Evolutionary conservation across 208 protist species (phyloP).

Genomic region (Crithidia acanthocephali): DNA sequence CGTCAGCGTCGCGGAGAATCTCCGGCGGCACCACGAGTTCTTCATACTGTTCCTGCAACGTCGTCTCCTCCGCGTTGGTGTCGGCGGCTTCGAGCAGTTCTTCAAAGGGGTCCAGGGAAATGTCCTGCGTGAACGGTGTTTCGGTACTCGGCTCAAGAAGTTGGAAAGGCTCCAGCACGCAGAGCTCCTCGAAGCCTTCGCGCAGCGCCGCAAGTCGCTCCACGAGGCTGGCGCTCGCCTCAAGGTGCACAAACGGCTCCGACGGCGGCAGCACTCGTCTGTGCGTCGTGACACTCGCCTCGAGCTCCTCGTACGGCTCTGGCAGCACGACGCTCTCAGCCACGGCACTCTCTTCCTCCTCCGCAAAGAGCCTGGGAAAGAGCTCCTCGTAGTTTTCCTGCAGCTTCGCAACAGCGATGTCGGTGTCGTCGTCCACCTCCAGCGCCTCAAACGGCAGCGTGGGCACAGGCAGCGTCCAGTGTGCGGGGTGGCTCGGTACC

Average conservation of each 20-base stretch:
- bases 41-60: conserved; percentile 1
- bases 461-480: neutral
- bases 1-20: neutral
- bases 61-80: neutral
- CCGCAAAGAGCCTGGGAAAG: neutral
- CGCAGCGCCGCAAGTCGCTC: neutral
- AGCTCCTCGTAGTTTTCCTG: conserved; percentile 10
- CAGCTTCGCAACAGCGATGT: neutral
- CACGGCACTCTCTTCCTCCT: neutral
- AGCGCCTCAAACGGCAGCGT: conserved; percentile 5
- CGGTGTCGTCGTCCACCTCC: neutral
- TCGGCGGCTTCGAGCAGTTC: neutral
- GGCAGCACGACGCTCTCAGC: neutral
- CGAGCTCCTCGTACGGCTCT: conserved; percentile 12
- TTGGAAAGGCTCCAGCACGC: neutral
- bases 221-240: neutral
- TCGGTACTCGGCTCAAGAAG: neutral
- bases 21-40: conserved; percentile 4
- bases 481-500: neutral
- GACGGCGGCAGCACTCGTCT: neutral
- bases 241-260: conserved; percentile 5
- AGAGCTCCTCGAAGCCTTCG: conserved; percentile 4
- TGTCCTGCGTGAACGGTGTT: neutral
- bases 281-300: neutral
- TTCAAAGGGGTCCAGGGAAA: neutral